phyloP scores from a whole-genome alignment of 1,139 yeast genomes.

The Taphrina betulina region DNA sequence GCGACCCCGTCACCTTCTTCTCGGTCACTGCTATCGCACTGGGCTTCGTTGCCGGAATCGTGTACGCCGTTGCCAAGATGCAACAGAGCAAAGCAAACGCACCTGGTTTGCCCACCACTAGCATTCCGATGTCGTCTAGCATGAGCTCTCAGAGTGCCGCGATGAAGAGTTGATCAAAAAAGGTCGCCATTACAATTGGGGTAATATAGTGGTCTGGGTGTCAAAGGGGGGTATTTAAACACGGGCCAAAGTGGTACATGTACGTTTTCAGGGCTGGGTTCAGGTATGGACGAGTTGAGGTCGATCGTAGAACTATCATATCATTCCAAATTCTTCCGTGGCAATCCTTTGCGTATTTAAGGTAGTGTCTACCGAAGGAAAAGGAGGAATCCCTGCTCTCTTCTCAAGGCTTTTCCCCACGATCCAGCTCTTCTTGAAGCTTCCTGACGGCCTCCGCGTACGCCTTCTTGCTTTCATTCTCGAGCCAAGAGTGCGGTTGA shows the following conservation, averaged over 20 bases:
- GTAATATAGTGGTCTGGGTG: no score
- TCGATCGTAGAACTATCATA: no score
- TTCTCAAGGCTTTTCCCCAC: neutral
- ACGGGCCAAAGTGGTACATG: no score
- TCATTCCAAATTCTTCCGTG: no score
- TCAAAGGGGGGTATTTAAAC: no score
- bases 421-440: constrained; percentile 20
- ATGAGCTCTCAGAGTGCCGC: constrained; percentile 33
- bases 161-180: constrained; percentile 31
- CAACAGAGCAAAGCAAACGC: constrained; percentile 37
- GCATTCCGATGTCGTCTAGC: constrained; percentile 34
- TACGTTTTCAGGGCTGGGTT: no score
- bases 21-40: constrained; percentile 85
- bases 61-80: constrained; percentile 64
- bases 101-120: constrained; percentile 24
- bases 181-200: no score
- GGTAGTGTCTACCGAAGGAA: no score
- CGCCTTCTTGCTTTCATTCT: constrained; percentile 21
- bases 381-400: no score
- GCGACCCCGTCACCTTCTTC: constrained; percentile 90
- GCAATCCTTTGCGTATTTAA: no score
- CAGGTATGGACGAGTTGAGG: no score
- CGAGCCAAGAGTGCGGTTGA: constrained; percentile 15
- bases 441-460: constrained; percentile 29
- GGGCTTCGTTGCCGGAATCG: constrained; percentile 92